Conservation (phyloP, 176 grass and related monocot species). For the Musa beccarii region DNA sequence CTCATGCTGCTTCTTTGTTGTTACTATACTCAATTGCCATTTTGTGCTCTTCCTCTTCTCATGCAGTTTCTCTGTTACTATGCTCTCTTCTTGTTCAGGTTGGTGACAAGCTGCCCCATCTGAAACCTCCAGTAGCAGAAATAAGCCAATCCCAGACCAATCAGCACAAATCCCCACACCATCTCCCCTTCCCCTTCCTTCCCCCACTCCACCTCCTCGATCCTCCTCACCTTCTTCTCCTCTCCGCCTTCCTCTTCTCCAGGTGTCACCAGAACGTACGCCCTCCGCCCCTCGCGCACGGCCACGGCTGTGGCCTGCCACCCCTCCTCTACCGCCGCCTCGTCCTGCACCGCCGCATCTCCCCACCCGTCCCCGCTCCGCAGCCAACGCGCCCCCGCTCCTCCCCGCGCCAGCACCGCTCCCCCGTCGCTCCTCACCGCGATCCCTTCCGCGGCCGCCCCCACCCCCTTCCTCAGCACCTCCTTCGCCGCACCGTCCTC, state of each 20-base stretch:
- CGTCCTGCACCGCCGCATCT: slow-evolving; percentile 33
- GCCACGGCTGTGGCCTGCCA: slow-evolving; percentile 33
- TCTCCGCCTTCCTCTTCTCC: slow-evolving; percentile 5
- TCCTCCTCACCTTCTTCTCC: slow-evolving; percentile 11
- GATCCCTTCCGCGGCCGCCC: slow-evolving; percentile 26
- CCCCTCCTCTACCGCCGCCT: slow-evolving; percentile 6
- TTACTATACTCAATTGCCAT: not conserved
- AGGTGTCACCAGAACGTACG: slow-evolving; percentile 45
- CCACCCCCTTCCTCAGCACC: slow-evolving; percentile 11
- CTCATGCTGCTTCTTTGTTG: not conserved
- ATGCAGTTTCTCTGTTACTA: not conserved
- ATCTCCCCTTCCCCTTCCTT: slow-evolving; percentile 60
- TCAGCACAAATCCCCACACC: slow-evolving; percentile 44
- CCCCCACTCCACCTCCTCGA: slow-evolving; percentile 73
- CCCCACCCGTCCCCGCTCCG: slow-evolving; percentile 60
- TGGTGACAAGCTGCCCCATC: slow-evolving; percentile 55
- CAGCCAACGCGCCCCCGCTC: slow-evolving; percentile 26
- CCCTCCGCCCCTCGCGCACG: slow-evolving; percentile 47
- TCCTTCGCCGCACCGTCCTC: slow-evolving; percentile 16
- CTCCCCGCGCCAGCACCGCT: slow-evolving; percentile 29
- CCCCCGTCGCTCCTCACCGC: slow-evolving; percentile 34
- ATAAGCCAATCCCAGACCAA: slow-evolving; percentile 48
- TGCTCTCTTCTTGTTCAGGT: slow-evolving; percentile 76
- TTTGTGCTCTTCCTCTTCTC: no score
- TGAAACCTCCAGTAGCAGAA: slow-evolving; percentile 95